Conservation (phyloP, 305 asterid genomes). For the Salvia sclarea region DNA sequence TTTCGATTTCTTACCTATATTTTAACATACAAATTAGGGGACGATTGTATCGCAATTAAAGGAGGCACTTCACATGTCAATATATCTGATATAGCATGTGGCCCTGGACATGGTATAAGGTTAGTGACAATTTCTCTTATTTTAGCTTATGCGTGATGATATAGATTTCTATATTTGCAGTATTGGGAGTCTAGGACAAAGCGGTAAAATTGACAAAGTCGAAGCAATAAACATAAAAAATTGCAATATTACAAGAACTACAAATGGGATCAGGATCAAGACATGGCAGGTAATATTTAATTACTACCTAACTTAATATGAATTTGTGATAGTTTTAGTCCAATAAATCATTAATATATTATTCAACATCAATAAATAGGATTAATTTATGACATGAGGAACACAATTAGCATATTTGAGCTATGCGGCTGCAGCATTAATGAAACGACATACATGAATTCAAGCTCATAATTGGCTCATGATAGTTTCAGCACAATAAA, state of each 20-base stretch:
- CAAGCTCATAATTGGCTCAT: no score
- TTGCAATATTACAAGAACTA: conserved; percentile 37
- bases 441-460: no score
- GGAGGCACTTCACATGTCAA: conserved; percentile 36
- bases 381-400: no score
- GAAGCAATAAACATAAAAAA: conserved; percentile 35
- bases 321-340: no score
- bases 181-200: conserved; percentile 46
- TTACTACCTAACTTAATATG: no score
- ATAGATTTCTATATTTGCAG: conserved; percentile 21
- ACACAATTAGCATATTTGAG: no score
- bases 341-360: no score
- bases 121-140: neutral
- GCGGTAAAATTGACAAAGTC: conserved; percentile 32
- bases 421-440: no score
- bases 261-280: conserved; percentile 49
- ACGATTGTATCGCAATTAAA: conserved; percentile 52
- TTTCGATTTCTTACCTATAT: neutral
- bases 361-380: no score
- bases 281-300: conserved; percentile 45
- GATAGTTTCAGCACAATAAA: no score
- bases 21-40: conserved; percentile 36
- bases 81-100: conserved; percentile 40
- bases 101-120: conserved; percentile 61
- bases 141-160: neutral